A percentile compares a stretch with the other conserved stretches of the same genome.
Conservation (phyloP, 2,329 filamentous ascomycete genomes). For the Lasiodiplodia citricola region DNA sequence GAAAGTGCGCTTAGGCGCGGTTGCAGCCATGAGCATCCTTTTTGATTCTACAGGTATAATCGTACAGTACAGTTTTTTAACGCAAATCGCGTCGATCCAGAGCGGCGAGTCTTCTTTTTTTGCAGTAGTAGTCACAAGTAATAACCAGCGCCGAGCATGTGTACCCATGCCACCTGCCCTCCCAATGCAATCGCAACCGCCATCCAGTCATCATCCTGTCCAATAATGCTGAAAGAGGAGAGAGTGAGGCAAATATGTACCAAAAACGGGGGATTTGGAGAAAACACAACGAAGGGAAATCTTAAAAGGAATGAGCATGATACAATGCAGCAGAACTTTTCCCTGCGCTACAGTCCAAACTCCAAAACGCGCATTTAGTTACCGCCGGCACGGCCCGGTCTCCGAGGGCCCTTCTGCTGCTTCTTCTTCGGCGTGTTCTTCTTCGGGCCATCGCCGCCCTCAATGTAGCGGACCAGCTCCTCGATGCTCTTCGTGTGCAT, state of each 20-base stretch:
- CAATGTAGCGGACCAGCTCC: constrained; percentile 92
- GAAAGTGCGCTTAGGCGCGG: neutral
- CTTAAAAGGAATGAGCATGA: neutral
- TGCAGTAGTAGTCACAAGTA: neutral
- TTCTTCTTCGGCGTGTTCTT: constrained; percentile 26
- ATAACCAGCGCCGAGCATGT: constrained; percentile 18
- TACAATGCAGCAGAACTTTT: constrained; percentile 22
- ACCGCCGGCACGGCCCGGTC: constrained; percentile 24
- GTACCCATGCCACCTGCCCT: constrained; percentile 24
- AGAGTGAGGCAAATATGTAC: constrained; percentile 18
- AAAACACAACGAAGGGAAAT: neutral
- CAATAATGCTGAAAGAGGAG: constrained; percentile 22
- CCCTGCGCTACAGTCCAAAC: constrained; percentile 3
- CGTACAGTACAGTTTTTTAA: constrained; percentile 11
- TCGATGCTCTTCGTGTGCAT: constrained; percentile 78
- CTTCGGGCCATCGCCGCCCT: constrained; percentile 62
- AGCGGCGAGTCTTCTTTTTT: constrained; percentile 25
- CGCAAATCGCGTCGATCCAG: constrained; percentile 7
- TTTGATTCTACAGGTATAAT: constrained; percentile 20
- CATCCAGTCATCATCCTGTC: constrained; percentile 3
- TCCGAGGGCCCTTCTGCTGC: constrained; percentile 24
- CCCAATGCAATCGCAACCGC: constrained; percentile 22
- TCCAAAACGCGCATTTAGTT: constrained; percentile 20
- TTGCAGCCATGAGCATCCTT: neutral
- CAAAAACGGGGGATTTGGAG: neutral